Percentiles rank a stretch among this genome's conserved stretches.
Conservation (phyloP, 495 filamentous ascomycete species). For the Penicillium riverlandense region DNA sequence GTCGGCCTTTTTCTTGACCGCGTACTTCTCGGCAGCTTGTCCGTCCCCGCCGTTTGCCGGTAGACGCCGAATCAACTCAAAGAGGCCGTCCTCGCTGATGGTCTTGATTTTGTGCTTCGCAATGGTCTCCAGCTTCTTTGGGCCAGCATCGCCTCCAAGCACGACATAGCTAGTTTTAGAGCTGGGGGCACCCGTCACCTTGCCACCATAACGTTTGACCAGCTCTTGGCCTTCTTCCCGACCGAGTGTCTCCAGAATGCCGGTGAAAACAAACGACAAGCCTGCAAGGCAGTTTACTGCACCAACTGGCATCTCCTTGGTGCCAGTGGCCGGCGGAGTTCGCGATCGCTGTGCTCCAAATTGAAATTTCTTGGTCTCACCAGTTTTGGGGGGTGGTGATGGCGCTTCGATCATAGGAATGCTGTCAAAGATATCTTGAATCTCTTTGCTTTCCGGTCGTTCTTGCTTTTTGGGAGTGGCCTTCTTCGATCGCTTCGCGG, state of each 20-base stretch:
- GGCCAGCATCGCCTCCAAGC: conserved; percentile 83
- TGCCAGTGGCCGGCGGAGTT: conserved; percentile 54
- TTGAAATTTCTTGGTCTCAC: conserved; percentile 64
- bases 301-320: conserved; percentile 70
- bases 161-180: conserved; percentile 92
- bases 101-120: conserved; percentile 69
- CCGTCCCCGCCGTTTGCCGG: conserved; percentile 81
- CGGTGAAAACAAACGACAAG: conserved; percentile 96
- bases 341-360: conserved; percentile 47
- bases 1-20: conserved; percentile 75
- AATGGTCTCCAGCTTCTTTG: conserved; percentile 90
- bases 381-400: conserved; percentile 62
- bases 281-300: conserved; percentile 87
- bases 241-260: conserved; percentile 67
- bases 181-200: conserved; percentile 77
- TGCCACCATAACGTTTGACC: conserved; percentile 90
- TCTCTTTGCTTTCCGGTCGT: conserved; percentile 50
- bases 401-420: conserved; percentile 77
- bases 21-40: conserved; percentile 76
- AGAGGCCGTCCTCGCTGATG: conserved; percentile 88
- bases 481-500: conserved; percentile 50
- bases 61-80: conserved; percentile 74
- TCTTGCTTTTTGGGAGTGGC: conserved; percentile 58
- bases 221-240: conserved; percentile 82
- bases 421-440: conserved; percentile 79